phyloP scores from a whole-genome alignment of 768 basidiomycete genomes.

The Mycena chlorophos region DNA sequence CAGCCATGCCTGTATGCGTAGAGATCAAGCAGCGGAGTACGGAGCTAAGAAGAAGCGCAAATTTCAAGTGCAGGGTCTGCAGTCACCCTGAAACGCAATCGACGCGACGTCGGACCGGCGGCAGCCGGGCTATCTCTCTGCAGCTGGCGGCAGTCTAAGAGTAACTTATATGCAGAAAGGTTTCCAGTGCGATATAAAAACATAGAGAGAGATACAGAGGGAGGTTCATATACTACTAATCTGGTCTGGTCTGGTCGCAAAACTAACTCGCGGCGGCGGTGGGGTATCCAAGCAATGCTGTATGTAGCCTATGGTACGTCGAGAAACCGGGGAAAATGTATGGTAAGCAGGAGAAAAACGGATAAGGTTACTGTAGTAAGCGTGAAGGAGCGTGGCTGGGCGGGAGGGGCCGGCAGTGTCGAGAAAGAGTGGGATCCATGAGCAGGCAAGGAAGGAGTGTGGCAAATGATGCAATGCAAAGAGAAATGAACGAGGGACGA shows the following conservation, averaged over 20 bases:
- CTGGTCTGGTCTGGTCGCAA: no score
- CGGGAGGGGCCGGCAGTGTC: slow-evolving; percentile 27
- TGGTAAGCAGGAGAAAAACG: slow-evolving; percentile 15
- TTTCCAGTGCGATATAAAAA: slow-evolving; percentile 17
- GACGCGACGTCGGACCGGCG: no score
- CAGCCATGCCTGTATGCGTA: no score
- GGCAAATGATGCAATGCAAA: slow-evolving; percentile 20
- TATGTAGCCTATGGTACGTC: slow-evolving; percentile 31
- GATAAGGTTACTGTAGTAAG: slow-evolving; percentile 27
- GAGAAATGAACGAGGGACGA: no score
- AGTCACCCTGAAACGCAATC: no score
- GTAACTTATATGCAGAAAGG: no score
- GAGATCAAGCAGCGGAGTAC: no score
- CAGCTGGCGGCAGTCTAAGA: no score
- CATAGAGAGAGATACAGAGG: slow-evolving; percentile 34
- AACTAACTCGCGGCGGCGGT: no score
- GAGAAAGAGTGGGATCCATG: slow-evolving; percentile 29
- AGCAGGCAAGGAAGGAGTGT: slow-evolving; percentile 28
- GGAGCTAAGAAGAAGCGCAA: no score
- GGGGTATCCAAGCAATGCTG: slow-evolving; percentile 29
- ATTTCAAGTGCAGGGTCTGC: no score
- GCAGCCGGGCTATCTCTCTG: no score
- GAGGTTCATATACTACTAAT: slow-evolving; percentile 44
- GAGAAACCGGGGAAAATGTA: slow-evolving; percentile 29
- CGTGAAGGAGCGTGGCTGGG: slow-evolving; percentile 40